These are phyloP conservation scores for Pleurotus cornucopiae DNA, from an alignment of 768 basidiomycete genomes.

Conservation along the genomic window DNA sequence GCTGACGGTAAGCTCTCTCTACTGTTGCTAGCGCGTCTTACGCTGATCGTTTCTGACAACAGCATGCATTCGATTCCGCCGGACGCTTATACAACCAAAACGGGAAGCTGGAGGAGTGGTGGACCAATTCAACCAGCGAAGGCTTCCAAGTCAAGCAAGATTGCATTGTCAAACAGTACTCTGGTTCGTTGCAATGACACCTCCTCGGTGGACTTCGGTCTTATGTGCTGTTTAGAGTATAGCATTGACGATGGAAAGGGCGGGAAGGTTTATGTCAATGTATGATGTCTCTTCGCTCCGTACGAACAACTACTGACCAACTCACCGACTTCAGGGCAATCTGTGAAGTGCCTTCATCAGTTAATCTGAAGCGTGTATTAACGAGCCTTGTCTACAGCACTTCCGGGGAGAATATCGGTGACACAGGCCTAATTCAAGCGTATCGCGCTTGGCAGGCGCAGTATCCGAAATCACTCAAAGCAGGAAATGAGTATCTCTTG, in stretches of 20 bases:
- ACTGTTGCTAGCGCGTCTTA: background rate
- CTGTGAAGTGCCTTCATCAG: conserved; percentile 39
- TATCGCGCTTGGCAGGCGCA: conserved; percentile 90
- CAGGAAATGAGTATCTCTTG: conserved; percentile 66
- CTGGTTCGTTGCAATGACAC: conserved; percentile 38
- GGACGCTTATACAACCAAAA: conserved; percentile 88
- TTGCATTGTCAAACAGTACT: conserved; percentile 91
- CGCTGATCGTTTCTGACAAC: background rate
- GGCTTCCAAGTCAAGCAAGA: conserved; percentile 80
- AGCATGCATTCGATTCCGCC: conserved; percentile 91
- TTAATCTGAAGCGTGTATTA: conserved; percentile 10
- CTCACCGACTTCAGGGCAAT: conserved; percentile 51
- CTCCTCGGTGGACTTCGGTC: conserved; percentile 4
- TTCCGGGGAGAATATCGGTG: conserved; percentile 89
- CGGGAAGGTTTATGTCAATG: conserved; percentile 80
- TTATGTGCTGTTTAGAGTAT: conserved; percentile 49
- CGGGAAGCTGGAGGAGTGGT: conserved; percentile 89
- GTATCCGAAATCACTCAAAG: conserved; percentile 50
- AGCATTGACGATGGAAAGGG: conserved; percentile 84
- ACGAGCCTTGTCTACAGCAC: conserved; percentile 46
- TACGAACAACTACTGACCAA: background rate
- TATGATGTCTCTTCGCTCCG: conserved; percentile 24
- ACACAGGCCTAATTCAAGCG: conserved; percentile 79
- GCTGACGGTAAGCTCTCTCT: conserved; percentile 56
- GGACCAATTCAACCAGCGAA: conserved; percentile 82